Conservation (phyloP, 306 rosid species). For the Gleditsia sinensis region DNA sequence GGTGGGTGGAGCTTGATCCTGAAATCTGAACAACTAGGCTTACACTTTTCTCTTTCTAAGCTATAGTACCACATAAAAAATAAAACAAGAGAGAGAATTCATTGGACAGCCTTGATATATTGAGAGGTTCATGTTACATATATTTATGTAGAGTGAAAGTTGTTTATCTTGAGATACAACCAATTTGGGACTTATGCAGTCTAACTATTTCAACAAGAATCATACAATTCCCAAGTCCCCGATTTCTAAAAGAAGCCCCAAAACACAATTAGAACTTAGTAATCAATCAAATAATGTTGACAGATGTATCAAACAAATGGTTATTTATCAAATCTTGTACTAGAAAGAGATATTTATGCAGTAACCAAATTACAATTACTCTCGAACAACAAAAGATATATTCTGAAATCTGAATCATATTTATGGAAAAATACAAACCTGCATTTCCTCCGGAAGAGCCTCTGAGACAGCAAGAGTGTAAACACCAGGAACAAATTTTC, state of each 20-base stretch:
- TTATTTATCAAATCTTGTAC: conserved; percentile 13
- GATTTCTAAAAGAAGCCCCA: background rate
- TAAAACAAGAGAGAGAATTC: too few relatives aligned
- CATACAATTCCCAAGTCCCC: background rate
- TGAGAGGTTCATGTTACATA: too few relatives aligned
- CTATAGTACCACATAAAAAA: too few relatives aligned
- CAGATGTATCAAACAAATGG: conserved; percentile 8
- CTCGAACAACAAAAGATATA: conserved; percentile 10
- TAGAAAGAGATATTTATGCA: background rate
- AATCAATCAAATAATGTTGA: conserved; percentile 6
- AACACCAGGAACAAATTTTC: conserved; percentile 81
- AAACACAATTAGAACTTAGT: background rate
- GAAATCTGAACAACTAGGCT: too few relatives aligned
- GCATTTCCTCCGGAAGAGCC: conserved; percentile 91
- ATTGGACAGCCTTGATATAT: too few relatives aligned
- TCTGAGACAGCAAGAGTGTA: conserved; percentile 98
- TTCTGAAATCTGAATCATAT: background rate
- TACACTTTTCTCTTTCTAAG: too few relatives aligned
- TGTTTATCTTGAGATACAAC: too few relatives aligned
- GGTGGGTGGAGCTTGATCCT: too few relatives aligned
- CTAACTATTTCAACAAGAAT: too few relatives aligned
- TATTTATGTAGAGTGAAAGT: too few relatives aligned
- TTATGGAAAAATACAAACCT: conserved; percentile 54
- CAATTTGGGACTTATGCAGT: too few relatives aligned
- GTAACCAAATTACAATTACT: background rate